phyloP scores from a whole-genome alignment of 148 eudicot genomes.

The Linanthus parryae region DNA sequence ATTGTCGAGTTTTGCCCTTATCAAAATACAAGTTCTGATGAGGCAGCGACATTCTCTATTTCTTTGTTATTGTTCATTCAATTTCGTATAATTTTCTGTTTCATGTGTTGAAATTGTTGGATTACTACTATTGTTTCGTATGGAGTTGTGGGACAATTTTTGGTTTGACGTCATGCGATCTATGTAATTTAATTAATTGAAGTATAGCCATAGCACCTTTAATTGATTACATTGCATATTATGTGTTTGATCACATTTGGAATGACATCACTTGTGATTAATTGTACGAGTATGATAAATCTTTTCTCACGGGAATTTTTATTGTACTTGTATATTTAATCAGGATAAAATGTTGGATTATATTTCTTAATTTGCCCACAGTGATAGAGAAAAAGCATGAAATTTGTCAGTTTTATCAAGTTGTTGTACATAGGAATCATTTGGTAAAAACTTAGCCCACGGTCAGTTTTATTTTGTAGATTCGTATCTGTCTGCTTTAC shows the following conservation, averaged over 20 bases:
- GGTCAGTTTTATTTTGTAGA: background rate
- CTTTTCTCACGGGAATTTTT: constrained; percentile 1
- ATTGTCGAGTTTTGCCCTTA: no score
- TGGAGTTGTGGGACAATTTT: no score
- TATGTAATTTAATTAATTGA: background rate
- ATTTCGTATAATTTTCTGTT: no score
- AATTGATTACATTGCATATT: background rate
- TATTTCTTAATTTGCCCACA: background rate
- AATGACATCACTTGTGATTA: background rate
- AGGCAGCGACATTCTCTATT: no score
- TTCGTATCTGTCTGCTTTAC: background rate
- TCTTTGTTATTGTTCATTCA: no score
- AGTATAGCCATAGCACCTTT: background rate
- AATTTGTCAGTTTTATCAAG: background rate
- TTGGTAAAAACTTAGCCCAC: background rate
- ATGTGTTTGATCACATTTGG: background rate
- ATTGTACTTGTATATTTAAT: background rate
- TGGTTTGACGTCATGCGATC: background rate
- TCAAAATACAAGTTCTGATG: no score
- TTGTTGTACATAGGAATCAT: background rate
- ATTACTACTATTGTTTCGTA: no score
- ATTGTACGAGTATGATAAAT: background rate
- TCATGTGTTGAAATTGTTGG: no score
- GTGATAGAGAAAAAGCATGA: background rate
- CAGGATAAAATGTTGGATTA: background rate